Base-by-base conservation (phyloP, 805 yeast species). In the Candida vartiovaarae region DNA sequence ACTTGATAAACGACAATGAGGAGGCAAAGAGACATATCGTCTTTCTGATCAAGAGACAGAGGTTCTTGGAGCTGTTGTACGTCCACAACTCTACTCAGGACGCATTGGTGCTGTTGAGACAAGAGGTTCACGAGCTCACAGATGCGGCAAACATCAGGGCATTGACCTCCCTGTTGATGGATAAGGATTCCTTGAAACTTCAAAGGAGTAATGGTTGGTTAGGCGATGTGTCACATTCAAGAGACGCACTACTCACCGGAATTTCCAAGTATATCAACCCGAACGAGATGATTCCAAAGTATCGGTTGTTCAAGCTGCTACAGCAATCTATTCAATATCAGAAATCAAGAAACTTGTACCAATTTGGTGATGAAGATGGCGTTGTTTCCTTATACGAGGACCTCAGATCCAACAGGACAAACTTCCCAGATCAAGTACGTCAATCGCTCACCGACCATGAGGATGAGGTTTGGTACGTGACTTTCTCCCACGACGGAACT, bases 401-500 rank as follows among this genome's bases (percentile, higher is more conserved):
- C 48, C 56, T 62, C 40, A 51, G 56, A 36, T 64, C 60, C 36
- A 53, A 62, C 38, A 47, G 53, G 33, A 46, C 54, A 20, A 53
- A 60, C 34, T 74, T 77, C 47, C 87, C 88, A 1, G 68, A 68
- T 23, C 65, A 64, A 3, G 60, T 75, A 3, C 56, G 74, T 9
- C 68, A 70, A 44, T 69, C 73, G 0, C 62, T 84, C 6, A 50
- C 63, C 1, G 67, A 70, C 36, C 93, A 85, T 55, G 61, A 65
- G 1, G 78, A 82, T 56, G 95, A 90, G 60, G 91, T 87, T 9
- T 90, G 97, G 97, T 83, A 71, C 57, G 71, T 84, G 10, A 75
- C 76, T 45, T 89, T 86, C 57, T 82, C 93, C 5, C 84, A 88
- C 38, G 74, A 76, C 63, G 96, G 96, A 3, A 72, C 71, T 48